Base-by-base conservation (phyloP, 768 basidiomycete species). In the Mycena albidolilacea region DNA sequence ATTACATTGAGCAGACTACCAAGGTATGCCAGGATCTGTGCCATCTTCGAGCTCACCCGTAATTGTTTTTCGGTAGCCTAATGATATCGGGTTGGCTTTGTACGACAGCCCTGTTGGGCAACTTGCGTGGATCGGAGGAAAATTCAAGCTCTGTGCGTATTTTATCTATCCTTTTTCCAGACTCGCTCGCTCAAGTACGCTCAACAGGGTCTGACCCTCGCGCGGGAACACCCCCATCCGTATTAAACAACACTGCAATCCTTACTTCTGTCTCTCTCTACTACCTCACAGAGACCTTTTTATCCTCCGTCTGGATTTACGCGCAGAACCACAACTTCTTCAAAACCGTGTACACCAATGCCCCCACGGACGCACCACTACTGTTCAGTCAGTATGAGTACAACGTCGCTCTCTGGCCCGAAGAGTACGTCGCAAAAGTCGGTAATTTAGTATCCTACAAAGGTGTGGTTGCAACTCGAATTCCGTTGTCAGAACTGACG, bases 221-320 rank as follows among this genome's bases (percentile, higher is more conserved):
- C 64, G 46, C 64, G 41, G 59, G 77, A 58, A 62, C 61, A 2
- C 41, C 69, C 17, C 69, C 69, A 9, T 70, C 69, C 9, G 61
- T 57, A 39, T 64, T 71, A 52, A 44, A 63, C 50, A 35, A 23
- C 30, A 54, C 50, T 9, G 74, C 73, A 21, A 75, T 78, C 41
- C 71, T 78, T 11, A 76, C 72, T 39, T 72, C 76, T 7, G 66
- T 78, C 19, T 78, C 79, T 15, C 67, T 79, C 2, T 80, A 79
- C 70, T 78, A 54, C 52, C 75, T 79, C 63, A 77, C 78, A 7
- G n/a, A 69, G 10, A 66, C 78, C 3, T 76, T 78, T 68, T 38
- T 65, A 8, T 76, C 77, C 8, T 74, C 79, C 8, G 61, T 70
- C 30, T 69, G 75, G 54, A 68, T 75, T 17, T 80, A 80, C 41